Evolutionary conservation across 2,329 filamentous ascomycete genomes (phyloP).

Genomic region (Diplodia scrobiculata): DNA sequence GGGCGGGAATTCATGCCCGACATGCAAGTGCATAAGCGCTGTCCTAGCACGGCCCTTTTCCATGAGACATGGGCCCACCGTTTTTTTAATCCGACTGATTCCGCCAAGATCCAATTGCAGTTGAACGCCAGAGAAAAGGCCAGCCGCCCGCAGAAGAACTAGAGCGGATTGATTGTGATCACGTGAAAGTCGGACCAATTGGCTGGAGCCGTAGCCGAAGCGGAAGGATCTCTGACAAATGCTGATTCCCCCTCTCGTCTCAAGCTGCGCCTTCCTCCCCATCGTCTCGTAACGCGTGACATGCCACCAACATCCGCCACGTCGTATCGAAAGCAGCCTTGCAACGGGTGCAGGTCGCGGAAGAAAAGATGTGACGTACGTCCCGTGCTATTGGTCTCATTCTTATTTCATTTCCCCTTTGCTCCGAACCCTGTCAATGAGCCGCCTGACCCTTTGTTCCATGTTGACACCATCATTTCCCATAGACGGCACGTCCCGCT

Average conservation of each 20-base stretch:
- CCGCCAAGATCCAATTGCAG: background rate
- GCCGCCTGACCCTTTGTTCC: background rate
- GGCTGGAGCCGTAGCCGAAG: background rate
- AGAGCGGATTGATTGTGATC: background rate
- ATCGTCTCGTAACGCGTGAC: conserved; percentile 1
- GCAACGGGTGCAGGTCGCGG: conserved; percentile 40
- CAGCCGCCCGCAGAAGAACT: background rate
- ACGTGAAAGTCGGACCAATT: background rate
- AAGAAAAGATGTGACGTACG: conserved; percentile 42
- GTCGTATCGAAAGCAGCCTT: conserved; percentile 42
- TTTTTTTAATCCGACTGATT: background rate
- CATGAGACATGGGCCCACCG: background rate
- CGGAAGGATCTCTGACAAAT: conserved; percentile 25
- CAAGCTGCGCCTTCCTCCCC: background rate
- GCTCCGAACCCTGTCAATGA: background rate
- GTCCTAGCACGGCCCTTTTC: background rate
- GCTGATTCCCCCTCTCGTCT: conserved; percentile 14
- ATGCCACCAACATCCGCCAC: conserved; percentile 35
- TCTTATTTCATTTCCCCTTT: background rate
- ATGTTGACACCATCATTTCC: background rate
- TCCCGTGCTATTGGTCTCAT: background rate
- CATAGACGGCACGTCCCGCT: conserved; percentile 1
- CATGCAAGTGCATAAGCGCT: conserved; percentile 2
- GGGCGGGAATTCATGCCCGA: background rate
- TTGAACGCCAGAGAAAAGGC: background rate